phyloP scores from a whole-genome alignment of 257 asterid genomes.

The Penstemon eatonii region DNA sequence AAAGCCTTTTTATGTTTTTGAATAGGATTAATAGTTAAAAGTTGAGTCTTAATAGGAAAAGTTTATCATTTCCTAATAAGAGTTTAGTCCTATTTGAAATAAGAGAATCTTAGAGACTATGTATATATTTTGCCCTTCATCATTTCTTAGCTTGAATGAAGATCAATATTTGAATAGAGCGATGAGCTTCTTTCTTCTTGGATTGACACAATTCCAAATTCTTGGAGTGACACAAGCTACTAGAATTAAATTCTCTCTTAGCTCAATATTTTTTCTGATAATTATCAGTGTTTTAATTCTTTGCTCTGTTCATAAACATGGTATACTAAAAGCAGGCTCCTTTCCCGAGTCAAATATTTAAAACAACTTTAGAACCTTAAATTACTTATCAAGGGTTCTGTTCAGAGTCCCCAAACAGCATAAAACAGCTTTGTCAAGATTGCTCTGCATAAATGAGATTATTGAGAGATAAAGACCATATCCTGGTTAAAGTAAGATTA shows the following conservation, averaged over 20 bases:
- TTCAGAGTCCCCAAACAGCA: not conserved
- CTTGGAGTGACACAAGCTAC: not conserved
- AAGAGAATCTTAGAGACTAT: not conserved
- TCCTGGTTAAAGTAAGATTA: constrained; percentile 23
- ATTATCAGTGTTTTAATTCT: not conserved
- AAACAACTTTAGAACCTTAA: not conserved
- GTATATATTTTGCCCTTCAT: not conserved
- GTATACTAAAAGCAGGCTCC: not conserved
- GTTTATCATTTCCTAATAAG: too few relatives aligned
- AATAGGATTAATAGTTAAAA: not conserved
- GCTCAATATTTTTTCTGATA: too few relatives aligned
- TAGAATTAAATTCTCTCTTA: too few relatives aligned
- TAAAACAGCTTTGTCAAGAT: not conserved
- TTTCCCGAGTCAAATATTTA: too few relatives aligned
- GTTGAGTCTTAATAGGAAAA: too few relatives aligned
- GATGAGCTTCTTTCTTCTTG: not conserved
- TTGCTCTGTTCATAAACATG: not conserved
- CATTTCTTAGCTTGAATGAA: not conserved
- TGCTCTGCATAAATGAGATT: constrained; percentile 2
- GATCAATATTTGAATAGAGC: too few relatives aligned
- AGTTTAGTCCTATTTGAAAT: too few relatives aligned
- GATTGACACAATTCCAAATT: too few relatives aligned
- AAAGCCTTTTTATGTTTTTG: not conserved
- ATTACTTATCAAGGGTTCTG: not conserved
- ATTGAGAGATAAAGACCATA: constrained; percentile 13